Evolutionary conservation across 768 basidiomycete species (phyloP), one percentile per base, ranked within the genome.

Genomic region (Cystobasidium tubakii): DNA sequence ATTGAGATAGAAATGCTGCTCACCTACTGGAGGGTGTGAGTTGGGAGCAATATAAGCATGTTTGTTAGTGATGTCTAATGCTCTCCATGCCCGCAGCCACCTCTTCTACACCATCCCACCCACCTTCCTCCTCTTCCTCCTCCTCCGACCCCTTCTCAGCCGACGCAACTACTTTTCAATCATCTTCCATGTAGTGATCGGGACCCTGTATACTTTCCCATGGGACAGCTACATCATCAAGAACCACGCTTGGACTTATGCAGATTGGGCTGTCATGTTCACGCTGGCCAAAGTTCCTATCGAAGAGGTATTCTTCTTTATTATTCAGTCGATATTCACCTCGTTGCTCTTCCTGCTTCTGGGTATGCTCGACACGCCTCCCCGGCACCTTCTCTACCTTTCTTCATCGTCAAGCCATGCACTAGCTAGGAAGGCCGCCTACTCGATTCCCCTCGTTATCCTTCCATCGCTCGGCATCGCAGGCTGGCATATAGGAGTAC

Each of bases 251-350:
- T 71, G 69, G 69, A 57, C 53, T 10, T 71, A 71, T 29, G 33
- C 69, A 10, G 69, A 71, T 33, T 71, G 69, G 69, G 69, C 69
- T 21, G 69, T 71, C 33, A 71, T 42, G 29, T 39, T 57, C 34
- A 71, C 69, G 12, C 13, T 71, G 7, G 43, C 29, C 27, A 71
- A 46, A 57, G 69, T 71, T 2, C 69, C 69, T 15, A 71, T 71
- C n/a, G 69, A 71, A 60, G 69, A 71, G 55, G 69, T 71, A 10
- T 71, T 71, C 69, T 71, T 71, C 54, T 71, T 71, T 29, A 67
- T 71, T 27, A 60, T 71, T 25, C 69, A 71, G 42, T 71, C 69
- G 15, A 71, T 60, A 27, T 71, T 71, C 69, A 71, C 69, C 21
- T 55, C 69, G 3, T 29, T 54, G 34, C 55, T 71, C 13, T 71